Evolutionary conservation across 1,284 basidiomycete species (phyloP).

Genomic region (Ceratorhiza oryzae-sativae): DNA sequence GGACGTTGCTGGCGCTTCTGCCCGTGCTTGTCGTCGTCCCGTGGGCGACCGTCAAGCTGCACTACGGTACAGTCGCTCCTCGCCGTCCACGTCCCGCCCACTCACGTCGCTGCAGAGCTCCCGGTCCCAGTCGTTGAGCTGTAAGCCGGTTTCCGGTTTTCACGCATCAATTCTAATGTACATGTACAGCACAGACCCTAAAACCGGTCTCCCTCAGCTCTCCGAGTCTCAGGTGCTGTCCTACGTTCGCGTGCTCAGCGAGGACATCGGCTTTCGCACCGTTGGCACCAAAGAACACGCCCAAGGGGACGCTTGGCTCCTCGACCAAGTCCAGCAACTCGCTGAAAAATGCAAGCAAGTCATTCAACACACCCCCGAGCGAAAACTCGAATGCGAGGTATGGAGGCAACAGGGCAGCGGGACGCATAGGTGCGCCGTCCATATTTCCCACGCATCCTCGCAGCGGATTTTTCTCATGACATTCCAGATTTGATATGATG

Average conservation of each 20-base stretch:
- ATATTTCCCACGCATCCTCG: constrained; percentile 32
- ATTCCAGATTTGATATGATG: constrained; percentile 84
- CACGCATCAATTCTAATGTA: neutral
- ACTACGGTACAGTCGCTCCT: constrained; percentile 6
- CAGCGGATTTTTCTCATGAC: neutral
- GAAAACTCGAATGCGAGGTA: constrained; percentile 80
- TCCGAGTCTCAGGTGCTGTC: constrained; percentile 72
- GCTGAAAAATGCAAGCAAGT: constrained; percentile 66
- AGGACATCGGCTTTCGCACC: constrained; percentile 89
- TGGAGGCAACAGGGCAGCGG: constrained; percentile 88
- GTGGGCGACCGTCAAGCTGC: constrained; percentile 19
- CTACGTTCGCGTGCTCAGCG: constrained; percentile 70
- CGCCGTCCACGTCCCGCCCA: neutral
- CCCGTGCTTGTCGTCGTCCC: constrained; percentile 27
- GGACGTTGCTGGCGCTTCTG: constrained; percentile 15
- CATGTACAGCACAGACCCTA: neutral
- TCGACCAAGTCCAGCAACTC: constrained; percentile 68
- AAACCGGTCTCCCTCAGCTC: constrained; percentile 66
- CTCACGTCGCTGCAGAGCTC: neutral
- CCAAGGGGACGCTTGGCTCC: constrained; percentile 84
- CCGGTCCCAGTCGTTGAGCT: constrained; percentile 24
- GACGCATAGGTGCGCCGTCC: constrained; percentile 71
- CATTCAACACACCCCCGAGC: constrained; percentile 55
- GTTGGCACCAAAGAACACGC: constrained; percentile 92
- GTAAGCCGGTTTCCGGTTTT: neutral